Base-by-base conservation (phyloP, 805 yeast species). In the Candida berthetii region DNA sequence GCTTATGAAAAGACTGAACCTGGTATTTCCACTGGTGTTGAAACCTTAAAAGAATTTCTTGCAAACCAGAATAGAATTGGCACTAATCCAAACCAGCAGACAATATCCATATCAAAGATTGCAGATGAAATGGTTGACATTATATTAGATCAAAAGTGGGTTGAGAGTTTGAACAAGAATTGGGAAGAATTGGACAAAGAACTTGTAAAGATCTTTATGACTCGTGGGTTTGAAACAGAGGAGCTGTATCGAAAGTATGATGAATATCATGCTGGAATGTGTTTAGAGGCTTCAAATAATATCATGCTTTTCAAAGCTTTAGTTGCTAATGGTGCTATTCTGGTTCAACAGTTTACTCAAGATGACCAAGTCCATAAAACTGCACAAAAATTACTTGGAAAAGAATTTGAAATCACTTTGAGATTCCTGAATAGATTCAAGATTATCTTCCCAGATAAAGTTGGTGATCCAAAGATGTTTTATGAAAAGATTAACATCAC, bases 351-450 rank as follows among this genome's bases (percentile, higher is more conserved):
- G 14, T 42, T 47, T 29, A 35, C 47, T 3, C 20, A 39, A 4
- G 37, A 45, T 22, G 22, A 37, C 15, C 40, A 45, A 14, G 50
- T 42, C 5, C 44, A 19, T 20, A 36, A 43, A 2, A n/a, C 42
- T 2, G 53, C 55, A 1, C 36, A 35, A 18, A 37, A 31, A 7
- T 39, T 37, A 9, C 9, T 48, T 31, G 42, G 46, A n/a, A 49
- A 52, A 38, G 57, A 54, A 36, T 53, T 49, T 40, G 58, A 54
- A 36, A 47, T 55, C 15, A 45, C 48, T 2, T 33, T 55, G 33
- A 50, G 58, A 43, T 55, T 49, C 28, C 36, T 55, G 35, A 53
- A 55, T 40, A 54, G 50, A 41, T 54, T 54, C 32, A 42, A 48
- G 37, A 45, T 54, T 36, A 28, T 35, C 7, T 47, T 42, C 38